Conservation (phyloP, 495 filamentous ascomycete genomes). For the Penicillium salamii region DNA sequence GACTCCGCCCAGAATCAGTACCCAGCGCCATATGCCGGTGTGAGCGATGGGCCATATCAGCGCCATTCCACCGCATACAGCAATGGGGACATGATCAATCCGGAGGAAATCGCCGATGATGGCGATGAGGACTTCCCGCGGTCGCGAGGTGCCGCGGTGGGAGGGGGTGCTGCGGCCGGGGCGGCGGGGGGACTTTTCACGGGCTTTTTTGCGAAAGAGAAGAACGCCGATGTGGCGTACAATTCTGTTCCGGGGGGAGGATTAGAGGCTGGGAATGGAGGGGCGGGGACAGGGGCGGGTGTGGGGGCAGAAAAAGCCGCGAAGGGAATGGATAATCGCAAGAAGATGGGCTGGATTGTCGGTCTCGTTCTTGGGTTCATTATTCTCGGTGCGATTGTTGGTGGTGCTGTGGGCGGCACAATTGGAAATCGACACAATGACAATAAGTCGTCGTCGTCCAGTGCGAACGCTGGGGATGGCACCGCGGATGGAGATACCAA, state of each 20-base stretch:
- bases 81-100: conserved; percentile 60
- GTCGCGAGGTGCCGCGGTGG: conserved; percentile 40
- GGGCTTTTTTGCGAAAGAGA: conserved; percentile 37
- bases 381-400: conserved; percentile 67
- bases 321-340: conserved; percentile 58
- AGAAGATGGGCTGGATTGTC: conserved; percentile 70
- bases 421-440: conserved; percentile 48
- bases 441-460: conserved; percentile 5
- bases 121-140: conserved; percentile 72
- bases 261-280: conserved; percentile 21
- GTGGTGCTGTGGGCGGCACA: conserved; percentile 75
- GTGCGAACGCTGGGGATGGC: conserved; percentile 11
- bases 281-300: conserved; percentile 12
- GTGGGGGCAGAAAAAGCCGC: conserved; percentile 13
- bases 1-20: conserved; percentile 22
- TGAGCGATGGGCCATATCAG: conserved; percentile 56
- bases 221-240: conserved; percentile 44
- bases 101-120: conserved; percentile 78
- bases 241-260: conserved; percentile 50
- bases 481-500: conserved; percentile 43
- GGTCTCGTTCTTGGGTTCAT: conserved; percentile 57
- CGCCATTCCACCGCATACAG: conserved; percentile 54
- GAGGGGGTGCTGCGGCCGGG: conserved; percentile 48
- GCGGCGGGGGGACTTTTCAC: conserved; percentile 52
- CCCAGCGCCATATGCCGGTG: conserved; percentile 29